Evolutionary conservation across 805 yeast genomes (phyloP).

Genomic region (Suhomyces sp.): DNA sequence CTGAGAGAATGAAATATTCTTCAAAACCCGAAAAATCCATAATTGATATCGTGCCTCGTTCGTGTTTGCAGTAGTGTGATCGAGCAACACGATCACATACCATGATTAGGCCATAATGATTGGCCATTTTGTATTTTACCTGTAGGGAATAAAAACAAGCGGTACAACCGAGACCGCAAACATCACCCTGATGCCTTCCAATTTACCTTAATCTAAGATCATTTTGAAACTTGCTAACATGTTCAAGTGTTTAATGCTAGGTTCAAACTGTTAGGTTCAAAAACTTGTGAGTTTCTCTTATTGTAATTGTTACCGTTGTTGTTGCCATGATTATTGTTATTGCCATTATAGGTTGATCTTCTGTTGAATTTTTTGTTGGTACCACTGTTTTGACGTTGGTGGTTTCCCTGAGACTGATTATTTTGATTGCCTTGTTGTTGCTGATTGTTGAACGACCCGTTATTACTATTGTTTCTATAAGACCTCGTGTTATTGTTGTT

Average conservation of each 20-base stretch:
- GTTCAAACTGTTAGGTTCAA: slow-evolving; percentile 13
- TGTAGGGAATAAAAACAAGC: too few species aligned
- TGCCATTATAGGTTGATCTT: slow-evolving; percentile 32
- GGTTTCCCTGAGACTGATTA: slow-evolving; percentile 8
- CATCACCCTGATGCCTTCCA: too few species aligned
- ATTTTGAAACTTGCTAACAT: too few species aligned
- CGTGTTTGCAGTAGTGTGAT: too few species aligned
- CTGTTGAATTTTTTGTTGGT: slow-evolving; percentile 25
- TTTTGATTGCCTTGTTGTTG: slow-evolving; percentile 8
- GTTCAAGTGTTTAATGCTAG: slow-evolving; percentile 11
- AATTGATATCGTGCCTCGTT: too few species aligned
- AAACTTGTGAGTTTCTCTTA: slow-evolving; percentile 14
- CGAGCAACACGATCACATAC: too few species aligned
- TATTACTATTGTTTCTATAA: slow-evolving; percentile 7
- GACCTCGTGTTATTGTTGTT: slow-evolving; percentile 6
- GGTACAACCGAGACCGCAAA: too few species aligned
- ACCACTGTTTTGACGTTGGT: slow-evolving; percentile 12
- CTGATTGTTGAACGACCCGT: slow-evolving; percentile 2
- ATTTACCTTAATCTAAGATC: too few species aligned
- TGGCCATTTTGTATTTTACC: too few species aligned
- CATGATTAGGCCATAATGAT: too few species aligned
- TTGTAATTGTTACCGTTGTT: slow-evolving; percentile 9
- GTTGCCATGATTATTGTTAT: slow-evolving; percentile 9
- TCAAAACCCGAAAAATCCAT: too few species aligned
- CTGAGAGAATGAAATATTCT: too few species aligned